These are phyloP conservation scores for Ceratocystis variospora DNA, from an alignment of 2,329 filamentous ascomycete genomes.

Conservation along the genomic window DNA sequence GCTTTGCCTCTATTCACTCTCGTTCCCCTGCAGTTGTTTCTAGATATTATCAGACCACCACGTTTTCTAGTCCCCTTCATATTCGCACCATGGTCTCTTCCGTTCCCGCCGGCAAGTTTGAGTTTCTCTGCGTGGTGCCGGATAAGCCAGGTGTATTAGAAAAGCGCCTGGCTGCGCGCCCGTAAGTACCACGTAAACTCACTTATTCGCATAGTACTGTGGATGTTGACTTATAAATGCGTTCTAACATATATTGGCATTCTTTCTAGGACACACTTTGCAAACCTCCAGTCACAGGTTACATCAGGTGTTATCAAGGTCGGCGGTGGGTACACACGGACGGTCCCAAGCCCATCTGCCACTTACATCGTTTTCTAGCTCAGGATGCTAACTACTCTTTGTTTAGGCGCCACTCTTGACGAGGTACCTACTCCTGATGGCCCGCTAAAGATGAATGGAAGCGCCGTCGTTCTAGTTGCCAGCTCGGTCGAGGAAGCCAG, in stretches of 20 bases:
- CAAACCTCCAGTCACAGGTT: slow-evolving; percentile 37
- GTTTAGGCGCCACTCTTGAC: slow-evolving; percentile 50
- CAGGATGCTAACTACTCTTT: not conserved
- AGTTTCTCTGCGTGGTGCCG: slow-evolving; percentile 57
- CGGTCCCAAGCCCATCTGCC: not conserved
- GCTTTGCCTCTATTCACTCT: not conserved
- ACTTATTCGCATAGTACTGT: not conserved
- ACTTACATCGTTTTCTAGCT: not conserved
- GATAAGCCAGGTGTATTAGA: slow-evolving; percentile 47
- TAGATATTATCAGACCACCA: not conserved
- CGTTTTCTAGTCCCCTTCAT: not conserved
- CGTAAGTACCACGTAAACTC: slow-evolving; percentile 31
- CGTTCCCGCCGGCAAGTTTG: slow-evolving; percentile 31
- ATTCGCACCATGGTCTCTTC: slow-evolving; percentile 24
- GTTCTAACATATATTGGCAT: not conserved
- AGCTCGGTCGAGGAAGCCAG: slow-evolving; percentile 56
- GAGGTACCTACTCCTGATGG: slow-evolving; percentile 49
- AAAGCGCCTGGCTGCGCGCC: slow-evolving; percentile 48
- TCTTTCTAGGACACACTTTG: slow-evolving; percentile 36
- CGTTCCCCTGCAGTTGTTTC: not conserved
- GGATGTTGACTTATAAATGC: not conserved
- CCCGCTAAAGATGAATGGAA: slow-evolving; percentile 55
- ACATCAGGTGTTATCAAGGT: slow-evolving; percentile 47
- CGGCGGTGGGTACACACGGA: slow-evolving; percentile 40
- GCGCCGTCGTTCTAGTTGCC: slow-evolving; percentile 53